Conservation (phyloP, 805 yeast species). For the Kuraishia ogatae region DNA sequence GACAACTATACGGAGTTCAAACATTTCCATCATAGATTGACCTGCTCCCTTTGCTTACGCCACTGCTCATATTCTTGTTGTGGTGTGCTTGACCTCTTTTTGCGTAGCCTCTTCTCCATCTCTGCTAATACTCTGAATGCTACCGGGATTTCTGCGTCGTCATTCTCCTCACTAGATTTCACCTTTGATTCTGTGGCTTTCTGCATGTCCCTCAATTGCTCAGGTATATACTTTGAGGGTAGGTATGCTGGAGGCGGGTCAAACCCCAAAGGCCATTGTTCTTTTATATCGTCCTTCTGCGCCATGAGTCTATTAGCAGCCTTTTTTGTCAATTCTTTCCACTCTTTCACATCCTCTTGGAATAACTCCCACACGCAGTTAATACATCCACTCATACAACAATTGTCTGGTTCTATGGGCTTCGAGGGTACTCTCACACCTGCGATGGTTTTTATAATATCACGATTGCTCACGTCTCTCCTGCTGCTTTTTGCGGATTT, state of each 20-base stretch:
- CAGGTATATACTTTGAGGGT: constrained; percentile 34
- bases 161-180: constrained; percentile 29
- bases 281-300: constrained; percentile 34
- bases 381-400: constrained; percentile 96
- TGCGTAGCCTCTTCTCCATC: constrained; percentile 60
- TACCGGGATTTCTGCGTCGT: constrained; percentile 52
- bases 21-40: not conserved
- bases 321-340: constrained; percentile 51
- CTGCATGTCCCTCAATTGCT: constrained; percentile 17
- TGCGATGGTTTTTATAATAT: constrained; percentile 27
- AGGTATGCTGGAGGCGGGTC: constrained; percentile 43
- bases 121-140: constrained; percentile 78
- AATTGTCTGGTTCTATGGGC: constrained; percentile 89
- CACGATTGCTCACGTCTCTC: constrained; percentile 26
- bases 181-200: constrained; percentile 12
- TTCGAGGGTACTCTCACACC: constrained; percentile 77
- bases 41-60: not conserved
- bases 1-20: too few relatives aligned
- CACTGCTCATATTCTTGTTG: not conserved
- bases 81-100: constrained; percentile 12
- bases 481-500: constrained; percentile 24
- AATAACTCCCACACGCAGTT: constrained; percentile 96
- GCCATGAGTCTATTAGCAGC: constrained; percentile 40
- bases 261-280: constrained; percentile 57
- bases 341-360: constrained; percentile 79